phyloP scores from a whole-genome alignment of 768 basidiomycete genomes.

The Porpolomopsis calyptriformis region DNA sequence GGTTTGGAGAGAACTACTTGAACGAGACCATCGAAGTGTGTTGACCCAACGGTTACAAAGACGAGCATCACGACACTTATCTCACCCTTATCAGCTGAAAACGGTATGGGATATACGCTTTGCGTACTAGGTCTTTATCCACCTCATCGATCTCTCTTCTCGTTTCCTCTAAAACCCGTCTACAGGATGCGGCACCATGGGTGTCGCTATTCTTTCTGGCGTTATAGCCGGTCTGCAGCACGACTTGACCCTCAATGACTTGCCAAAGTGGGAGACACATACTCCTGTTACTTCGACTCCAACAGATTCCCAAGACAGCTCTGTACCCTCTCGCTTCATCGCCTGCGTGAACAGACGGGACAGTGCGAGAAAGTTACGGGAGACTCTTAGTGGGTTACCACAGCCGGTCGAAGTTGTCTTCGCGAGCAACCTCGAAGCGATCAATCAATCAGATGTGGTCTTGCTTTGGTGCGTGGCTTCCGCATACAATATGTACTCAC shows the following conservation, averaged over 20 bases:
- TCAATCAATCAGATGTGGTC: slow-evolving; percentile 68
- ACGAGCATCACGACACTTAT: slow-evolving; percentile 27
- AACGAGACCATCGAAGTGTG: slow-evolving; percentile 70
- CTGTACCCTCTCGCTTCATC: slow-evolving; percentile 68
- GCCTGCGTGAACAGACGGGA: slow-evolving; percentile 80
- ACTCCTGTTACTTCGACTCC: slow-evolving; percentile 71
- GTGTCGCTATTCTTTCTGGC: slow-evolving; percentile 87
- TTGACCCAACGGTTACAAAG: slow-evolving; percentile 87
- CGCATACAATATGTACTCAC: neutral
- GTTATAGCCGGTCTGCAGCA: slow-evolving; percentile 73
- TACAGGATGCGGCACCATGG: slow-evolving; percentile 97
- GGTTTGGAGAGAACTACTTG: slow-evolving; percentile 43
- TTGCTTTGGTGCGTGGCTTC: slow-evolving; percentile 62
- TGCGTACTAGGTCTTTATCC: slow-evolving; percentile 62
- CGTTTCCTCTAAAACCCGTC: slow-evolving; percentile 13
- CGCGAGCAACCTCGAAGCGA: slow-evolving; percentile 63
- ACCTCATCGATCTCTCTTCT: slow-evolving; percentile 3
- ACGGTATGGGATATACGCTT: slow-evolving; percentile 80
- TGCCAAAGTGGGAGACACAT: slow-evolving; percentile 54
- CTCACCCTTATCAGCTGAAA: neutral
- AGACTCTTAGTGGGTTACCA: slow-evolving; percentile 49
- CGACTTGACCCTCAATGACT: slow-evolving; percentile 19
- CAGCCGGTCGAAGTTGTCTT: slow-evolving; percentile 58
- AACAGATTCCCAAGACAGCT: slow-evolving; percentile 46
- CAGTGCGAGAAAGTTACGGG: slow-evolving; percentile 54